Conservation (phyloP, 1,139 yeast species). For the Protomyces lactucae-debilis region DNA sequence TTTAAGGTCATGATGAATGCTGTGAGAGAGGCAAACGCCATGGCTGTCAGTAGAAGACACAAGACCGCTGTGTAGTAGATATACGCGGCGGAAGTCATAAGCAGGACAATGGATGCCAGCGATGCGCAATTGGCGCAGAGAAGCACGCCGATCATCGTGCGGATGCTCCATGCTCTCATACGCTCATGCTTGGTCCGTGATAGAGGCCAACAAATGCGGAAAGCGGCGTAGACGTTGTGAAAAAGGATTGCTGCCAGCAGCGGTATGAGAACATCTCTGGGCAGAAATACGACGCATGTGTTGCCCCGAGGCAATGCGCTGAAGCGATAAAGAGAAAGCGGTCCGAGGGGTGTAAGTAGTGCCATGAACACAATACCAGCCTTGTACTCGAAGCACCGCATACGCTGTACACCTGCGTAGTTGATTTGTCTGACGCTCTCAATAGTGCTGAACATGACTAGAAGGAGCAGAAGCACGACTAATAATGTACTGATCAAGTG, state of each 20-base stretch:
- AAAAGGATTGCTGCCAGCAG: not conserved
- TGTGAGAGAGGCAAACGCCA: no score
- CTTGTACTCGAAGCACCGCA: not conserved
- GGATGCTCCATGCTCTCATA: not conserved
- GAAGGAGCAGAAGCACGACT: not conserved
- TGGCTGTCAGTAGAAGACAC: no score
- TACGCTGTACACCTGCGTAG: not conserved
- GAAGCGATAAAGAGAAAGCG: not conserved
- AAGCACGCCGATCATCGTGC: not conserved
- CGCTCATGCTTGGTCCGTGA: not conserved
- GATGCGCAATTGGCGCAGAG: not conserved
- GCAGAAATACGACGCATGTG: not conserved
- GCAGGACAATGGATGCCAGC: no score
- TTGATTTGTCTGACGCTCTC: not conserved
- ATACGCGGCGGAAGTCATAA: not conserved
- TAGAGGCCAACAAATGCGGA: not conserved
- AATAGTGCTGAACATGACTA: no score
- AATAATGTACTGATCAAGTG: not conserved
- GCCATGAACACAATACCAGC: no score
- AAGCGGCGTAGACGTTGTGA: not conserved
- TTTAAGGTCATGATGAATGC: not conserved
- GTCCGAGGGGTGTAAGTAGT: not conserved
- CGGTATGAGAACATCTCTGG: not conserved
- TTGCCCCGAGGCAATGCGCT: not conserved
- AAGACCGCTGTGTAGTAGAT: not conserved